Conservation (phyloP, 2,329 filamentous ascomycete species). For the Westerdykella sp. region DNA sequence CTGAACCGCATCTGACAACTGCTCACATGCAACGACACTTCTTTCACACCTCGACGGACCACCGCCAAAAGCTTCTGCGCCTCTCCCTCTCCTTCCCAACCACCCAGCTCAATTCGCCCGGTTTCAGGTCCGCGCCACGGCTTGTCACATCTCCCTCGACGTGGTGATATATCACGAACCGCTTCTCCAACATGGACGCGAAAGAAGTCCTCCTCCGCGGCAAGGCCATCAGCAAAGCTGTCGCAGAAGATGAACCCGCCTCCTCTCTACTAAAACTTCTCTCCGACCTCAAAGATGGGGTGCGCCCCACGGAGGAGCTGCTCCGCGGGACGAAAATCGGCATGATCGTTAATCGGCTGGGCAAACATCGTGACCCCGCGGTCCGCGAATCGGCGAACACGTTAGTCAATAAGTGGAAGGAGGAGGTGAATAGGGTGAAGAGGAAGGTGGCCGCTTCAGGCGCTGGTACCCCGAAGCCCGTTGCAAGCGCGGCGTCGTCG, state of each 20-base stretch:
- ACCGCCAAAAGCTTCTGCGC: too few relatives aligned
- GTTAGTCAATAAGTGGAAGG: slow-evolving; percentile 84
- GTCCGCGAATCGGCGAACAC: slow-evolving; percentile 71
- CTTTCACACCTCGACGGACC: too few relatives aligned
- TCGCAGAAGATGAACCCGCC: slow-evolving; percentile 66
- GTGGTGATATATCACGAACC: background rate
- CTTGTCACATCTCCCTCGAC: background rate
- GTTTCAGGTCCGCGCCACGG: slow-evolving; percentile 62
- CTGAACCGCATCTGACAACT: too few relatives aligned
- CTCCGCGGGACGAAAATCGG: slow-evolving; percentile 88
- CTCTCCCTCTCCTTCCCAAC: too few relatives aligned
- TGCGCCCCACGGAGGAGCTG: slow-evolving; percentile 80
- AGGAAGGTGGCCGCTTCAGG: slow-evolving; percentile 21
- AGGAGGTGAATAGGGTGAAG: slow-evolving; percentile 57
- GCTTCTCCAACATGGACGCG: slow-evolving; percentile 58
- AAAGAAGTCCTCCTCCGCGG: slow-evolving; percentile 74
- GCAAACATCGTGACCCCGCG: slow-evolving; percentile 66
- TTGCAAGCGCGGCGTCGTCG: slow-evolving; percentile 16
- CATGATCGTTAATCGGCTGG: slow-evolving; percentile 79
- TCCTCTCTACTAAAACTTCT: slow-evolving; percentile 68
- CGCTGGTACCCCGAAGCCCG: background rate
- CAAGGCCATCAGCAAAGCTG: slow-evolving; percentile 73
- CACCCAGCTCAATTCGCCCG: slow-evolving; percentile 45
- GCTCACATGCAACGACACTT: too few relatives aligned
- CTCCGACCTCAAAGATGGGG: slow-evolving; percentile 70